These are phyloP conservation scores for Jimgerdemannia lactiflua DNA, from an alignment of 192 early-diverging fungal species.

Conservation along the genomic window DNA sequence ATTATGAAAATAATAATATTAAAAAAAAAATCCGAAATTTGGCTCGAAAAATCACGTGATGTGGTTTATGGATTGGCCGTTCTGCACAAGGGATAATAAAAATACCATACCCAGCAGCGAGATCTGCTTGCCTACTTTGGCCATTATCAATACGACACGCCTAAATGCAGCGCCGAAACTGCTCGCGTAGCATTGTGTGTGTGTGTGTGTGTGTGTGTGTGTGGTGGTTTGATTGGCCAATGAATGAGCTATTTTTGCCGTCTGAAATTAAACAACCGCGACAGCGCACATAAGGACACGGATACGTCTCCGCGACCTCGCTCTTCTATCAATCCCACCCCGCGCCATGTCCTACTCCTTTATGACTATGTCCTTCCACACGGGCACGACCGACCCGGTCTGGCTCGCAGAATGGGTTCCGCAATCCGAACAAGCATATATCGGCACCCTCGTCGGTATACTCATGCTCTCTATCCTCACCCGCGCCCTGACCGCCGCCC, in stretches of 20 bases:
- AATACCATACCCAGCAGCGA: too few species aligned
- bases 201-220: too few species aligned
- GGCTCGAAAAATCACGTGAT: too few species aligned
- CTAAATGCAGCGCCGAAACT: too few species aligned
- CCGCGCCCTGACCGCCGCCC: conserved; percentile 35
- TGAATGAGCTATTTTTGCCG: neutral
- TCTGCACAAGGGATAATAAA: too few species aligned
- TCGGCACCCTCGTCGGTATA: conserved; percentile 43
- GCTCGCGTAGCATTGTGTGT: too few species aligned
- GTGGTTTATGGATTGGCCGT: too few species aligned
- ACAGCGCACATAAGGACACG: too few species aligned
- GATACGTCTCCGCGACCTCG: neutral
- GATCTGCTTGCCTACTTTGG: too few species aligned
- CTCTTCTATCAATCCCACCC: neutral
- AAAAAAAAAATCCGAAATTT: too few species aligned
- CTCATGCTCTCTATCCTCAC: conserved; percentile 42
- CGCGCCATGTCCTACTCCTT: neutral
- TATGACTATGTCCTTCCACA: conserved; percentile 18
- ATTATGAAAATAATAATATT: too few species aligned
- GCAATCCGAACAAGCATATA: conserved; percentile 37
- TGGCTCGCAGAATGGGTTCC: conserved; percentile 42
- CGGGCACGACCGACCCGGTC: conserved; percentile 30
- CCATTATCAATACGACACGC: too few species aligned
- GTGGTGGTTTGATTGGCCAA: neutral
- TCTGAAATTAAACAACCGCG: neutral